Evolutionary conservation across 495 filamentous ascomycete genomes (phyloP).

Genomic region (Aspergillus funiculosus): DNA sequence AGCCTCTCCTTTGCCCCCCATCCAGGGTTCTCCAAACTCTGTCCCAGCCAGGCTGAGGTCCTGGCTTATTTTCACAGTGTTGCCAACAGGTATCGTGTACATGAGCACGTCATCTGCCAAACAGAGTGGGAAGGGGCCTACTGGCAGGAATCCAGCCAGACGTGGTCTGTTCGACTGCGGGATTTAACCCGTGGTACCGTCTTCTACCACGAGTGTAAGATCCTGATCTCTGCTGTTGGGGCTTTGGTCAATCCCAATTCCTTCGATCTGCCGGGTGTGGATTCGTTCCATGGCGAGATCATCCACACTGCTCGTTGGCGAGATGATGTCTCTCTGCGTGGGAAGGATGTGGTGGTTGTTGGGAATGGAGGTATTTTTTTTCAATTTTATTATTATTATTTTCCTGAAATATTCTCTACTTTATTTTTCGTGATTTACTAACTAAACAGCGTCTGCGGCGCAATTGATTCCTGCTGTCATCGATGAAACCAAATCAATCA

Average conservation of each 20-base stretch:
- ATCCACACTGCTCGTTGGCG: constrained; percentile 57
- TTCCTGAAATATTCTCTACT: not conserved
- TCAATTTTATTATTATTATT: not conserved
- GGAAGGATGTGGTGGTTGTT: constrained; percentile 52
- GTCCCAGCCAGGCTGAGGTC: constrained; percentile 23
- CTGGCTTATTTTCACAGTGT: constrained; percentile 10
- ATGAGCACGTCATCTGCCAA: constrained; percentile 16
- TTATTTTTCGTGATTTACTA: not conserved
- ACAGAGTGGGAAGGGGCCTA: constrained; percentile 18
- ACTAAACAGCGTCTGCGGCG: constrained; percentile 6
- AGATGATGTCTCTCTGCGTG: constrained; percentile 42
- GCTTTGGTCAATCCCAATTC: constrained; percentile 40
- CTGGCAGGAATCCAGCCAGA: constrained; percentile 19
- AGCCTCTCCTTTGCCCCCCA: constrained; percentile 26
- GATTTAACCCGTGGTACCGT: constrained; percentile 11
- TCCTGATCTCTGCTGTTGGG: constrained; percentile 47
- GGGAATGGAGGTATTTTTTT: constrained; percentile 35
- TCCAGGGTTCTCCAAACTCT: constrained; percentile 22
- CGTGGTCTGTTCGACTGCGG: constrained; percentile 19
- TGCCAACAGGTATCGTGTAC: constrained; percentile 3
- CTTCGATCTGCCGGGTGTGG: constrained; percentile 39
- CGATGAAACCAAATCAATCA: constrained; percentile 7
- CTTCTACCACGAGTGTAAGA: constrained; percentile 33
- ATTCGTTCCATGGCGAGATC: constrained; percentile 45
- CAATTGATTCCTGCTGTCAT: constrained; percentile 10